Base-by-base conservation (phyloP, 257 asterid species). In the Solanum paucissectum region DNA sequence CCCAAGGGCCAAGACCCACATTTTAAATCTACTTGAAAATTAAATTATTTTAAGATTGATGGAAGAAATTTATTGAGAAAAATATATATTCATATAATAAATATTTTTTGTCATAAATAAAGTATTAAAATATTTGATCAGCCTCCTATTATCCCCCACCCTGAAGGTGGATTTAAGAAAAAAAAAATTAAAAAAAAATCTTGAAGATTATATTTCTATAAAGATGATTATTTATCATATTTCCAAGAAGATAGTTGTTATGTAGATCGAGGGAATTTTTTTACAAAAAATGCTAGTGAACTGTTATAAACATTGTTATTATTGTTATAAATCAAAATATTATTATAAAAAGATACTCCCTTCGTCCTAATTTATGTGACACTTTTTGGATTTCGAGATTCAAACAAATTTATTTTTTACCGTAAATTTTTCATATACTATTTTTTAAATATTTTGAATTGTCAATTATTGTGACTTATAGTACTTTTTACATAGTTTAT, bases 271-370 rank as follows among this genome's bases (percentile, higher is more conserved):
- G 60, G 68, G 12, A 23, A 5, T 9, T 1, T 21, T 60, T 9
- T 9, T 60, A 21, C 68, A 60, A 60, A 60, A n/a, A n/a, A n/a
- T n/a, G 14, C 14, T 60, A 23, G 3, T n/a, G 27, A 21, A 60
- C 27, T 9, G 29, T 23, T 9, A 60, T 23, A 60, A 60, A 23
- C 69, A 60, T 60, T 4, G 1, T 60, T 60, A 23, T 60, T 60
- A 21, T 60, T 60, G 69, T 60, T 23, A 60, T 60, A 60, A 23
- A 60, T 21, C 29, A 23, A 60, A 60, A 60, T 21, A 60, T 21
- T 60, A 23, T 60, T 60, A 7, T 60, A 5, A 9, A 4, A 23
- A 60, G n/a, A 55, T 0, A 14, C 0, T 49, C 0, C 0, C 8
- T 49, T 5, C 3, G 60, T 49, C 1, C 0, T 0, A 49, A 49